Conservation (phyloP, 2,329 filamentous ascomycete species). For the Ambrosiella xylebori region DNA sequence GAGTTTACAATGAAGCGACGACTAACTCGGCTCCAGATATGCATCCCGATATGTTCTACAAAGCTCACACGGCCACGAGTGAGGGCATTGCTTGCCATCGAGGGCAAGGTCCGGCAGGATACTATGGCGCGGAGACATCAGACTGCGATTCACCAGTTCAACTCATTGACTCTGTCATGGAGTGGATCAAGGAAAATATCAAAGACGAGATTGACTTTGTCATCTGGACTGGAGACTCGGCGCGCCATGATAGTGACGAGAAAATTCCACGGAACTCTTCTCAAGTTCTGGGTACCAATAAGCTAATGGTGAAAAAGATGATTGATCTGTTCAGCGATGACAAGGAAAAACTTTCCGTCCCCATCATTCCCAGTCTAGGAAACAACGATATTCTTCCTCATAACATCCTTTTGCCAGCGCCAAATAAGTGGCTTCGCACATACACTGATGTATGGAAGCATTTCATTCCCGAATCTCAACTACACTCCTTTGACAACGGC, state of each 20-base stretch:
- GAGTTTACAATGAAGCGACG: not conserved
- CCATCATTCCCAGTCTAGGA: slow-evolving; percentile 77
- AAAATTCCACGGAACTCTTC: slow-evolving; percentile 53
- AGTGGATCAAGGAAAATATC: slow-evolving; percentile 68
- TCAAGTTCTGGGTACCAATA: slow-evolving; percentile 66
- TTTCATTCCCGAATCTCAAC: slow-evolving; percentile 85
- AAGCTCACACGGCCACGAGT: slow-evolving; percentile 54
- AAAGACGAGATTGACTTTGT: slow-evolving; percentile 74
- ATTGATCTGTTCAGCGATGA: slow-evolving; percentile 50
- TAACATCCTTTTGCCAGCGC: slow-evolving; percentile 75
- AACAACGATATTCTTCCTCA: slow-evolving; percentile 98
- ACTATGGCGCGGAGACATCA: slow-evolving; percentile 69
- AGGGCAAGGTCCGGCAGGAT: slow-evolving; percentile 57
- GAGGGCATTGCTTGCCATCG: slow-evolving; percentile 61
- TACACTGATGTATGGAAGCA: slow-evolving; percentile 65
- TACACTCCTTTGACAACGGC: slow-evolving; percentile 76
- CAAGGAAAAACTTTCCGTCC: slow-evolving; percentile 44
- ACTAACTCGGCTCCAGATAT: slow-evolving; percentile 43
- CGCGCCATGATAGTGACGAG: slow-evolving; percentile 78
- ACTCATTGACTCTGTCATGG: slow-evolving; percentile 74
- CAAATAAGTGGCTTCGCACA: slow-evolving; percentile 67
- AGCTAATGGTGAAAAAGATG: slow-evolving; percentile 59
- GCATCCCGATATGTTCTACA: slow-evolving; percentile 81
- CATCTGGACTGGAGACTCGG: slow-evolving; percentile 82
- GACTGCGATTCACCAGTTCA: slow-evolving; percentile 74